Evolutionary conservation across 148 eudicot species (phyloP), one percentile per base, ranked within the genome.

Genomic region (Gaultheria prostrata): DNA sequence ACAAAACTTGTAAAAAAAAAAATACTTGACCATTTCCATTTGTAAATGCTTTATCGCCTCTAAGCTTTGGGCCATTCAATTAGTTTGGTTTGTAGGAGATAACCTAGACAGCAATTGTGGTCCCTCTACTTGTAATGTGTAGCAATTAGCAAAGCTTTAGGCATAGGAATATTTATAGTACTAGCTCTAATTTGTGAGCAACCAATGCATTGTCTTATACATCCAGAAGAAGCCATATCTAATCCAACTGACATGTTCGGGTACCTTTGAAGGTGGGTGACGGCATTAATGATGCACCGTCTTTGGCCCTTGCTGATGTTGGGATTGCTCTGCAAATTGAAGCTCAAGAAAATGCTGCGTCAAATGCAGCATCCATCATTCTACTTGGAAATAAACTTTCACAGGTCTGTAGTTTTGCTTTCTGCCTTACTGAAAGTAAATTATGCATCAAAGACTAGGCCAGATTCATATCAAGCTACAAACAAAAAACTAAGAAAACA

Each of bases 261-360:
- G 76, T 83, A 33, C 63, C 50, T 80, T 80, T 85, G 85, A 90
- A 96, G 98, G 98, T 96, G 75, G 98, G 98, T 75, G 98, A 96
- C 89, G 98, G 98, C 24, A 94, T 96, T 82, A 96, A 96, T 73
- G 98, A 94, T 85, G 98, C 98, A 61, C 98, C 98, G 14, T 92
- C 98, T 84, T 89, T 96, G 88, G 98, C 98, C 72, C 93, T 89
- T 83, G 98, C 98, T 53, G 97, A 95, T 88, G 98, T 95, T 74
- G 98, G 98, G 53, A 93, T 96, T 46, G 98, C 98, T 83, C 85
- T 96, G 91, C 94, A 87, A 90, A 91, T 91, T 86, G 98, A 87
- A 77, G 86, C 90, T 51, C 97, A 91, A 83, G 98, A 96, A 88
- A 96, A 91, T 89, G 98, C 98, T 89, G 98, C 98, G 59, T 96